Percentiles rank a stretch among this genome's conserved stretches.
Evolutionary conservation across 345 rosid species (phyloP).

Genomic region (Kandelia obovata): DNA sequence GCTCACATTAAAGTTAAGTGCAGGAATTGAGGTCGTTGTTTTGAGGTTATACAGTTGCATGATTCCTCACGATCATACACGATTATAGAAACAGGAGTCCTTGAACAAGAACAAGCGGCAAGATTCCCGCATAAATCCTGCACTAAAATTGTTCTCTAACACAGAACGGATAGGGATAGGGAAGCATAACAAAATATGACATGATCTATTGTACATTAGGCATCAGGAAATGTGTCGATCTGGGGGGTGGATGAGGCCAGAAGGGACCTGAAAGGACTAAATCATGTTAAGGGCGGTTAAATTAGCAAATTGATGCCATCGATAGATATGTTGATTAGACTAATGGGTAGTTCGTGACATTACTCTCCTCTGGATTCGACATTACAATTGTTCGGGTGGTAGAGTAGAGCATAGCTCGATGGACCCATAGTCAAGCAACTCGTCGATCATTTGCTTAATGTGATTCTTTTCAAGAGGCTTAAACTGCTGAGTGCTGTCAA

Average conservation of each 20-base stretch:
- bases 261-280: constrained; percentile 13
- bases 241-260: not conserved
- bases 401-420: constrained; percentile 65
- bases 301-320: constrained; percentile 28
- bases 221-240: constrained; percentile 21
- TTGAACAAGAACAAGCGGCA: too few species aligned
- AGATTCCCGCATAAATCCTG: too few species aligned
- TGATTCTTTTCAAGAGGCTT: constrained; percentile 80
- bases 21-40: not conserved
- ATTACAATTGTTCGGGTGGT: constrained; percentile 34
- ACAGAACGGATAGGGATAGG: too few species aligned
- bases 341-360: not conserved
- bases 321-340: constrained; percentile 8
- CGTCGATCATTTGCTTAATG: constrained; percentile 94
- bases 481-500: constrained; percentile 31
- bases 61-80: too few species aligned
- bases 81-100: too few species aligned
- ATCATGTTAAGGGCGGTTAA: constrained; percentile 21
- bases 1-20: not conserved
- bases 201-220: constrained; percentile 38
- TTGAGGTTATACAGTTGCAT: not conserved
- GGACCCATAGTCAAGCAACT: constrained; percentile 77
- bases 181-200: not conserved
- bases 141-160: not conserved
- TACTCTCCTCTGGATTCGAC: not conserved